Evolutionary conservation across 345 rosid genomes (phyloP), one percentile per base, ranked within the genome.

Genomic region (Rhizophora apiculata): DNA sequence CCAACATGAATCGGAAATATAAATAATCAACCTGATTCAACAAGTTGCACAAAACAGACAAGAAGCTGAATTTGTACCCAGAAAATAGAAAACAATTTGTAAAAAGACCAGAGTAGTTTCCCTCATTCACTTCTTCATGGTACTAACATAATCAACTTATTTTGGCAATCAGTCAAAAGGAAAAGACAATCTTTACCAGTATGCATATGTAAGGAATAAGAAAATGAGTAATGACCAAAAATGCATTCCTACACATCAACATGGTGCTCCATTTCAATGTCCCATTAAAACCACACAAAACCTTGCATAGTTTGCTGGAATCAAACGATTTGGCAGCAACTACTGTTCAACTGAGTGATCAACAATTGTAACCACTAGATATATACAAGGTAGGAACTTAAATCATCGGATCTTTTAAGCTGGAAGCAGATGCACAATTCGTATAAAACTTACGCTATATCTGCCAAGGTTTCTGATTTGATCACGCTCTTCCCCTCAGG

Each of bases 401-500:
- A 26, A 2, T 16, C 5, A 51, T 30, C n/a, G 8, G 32, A 7
- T 21, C 37, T 8, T 18, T 7, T 24, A 59, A 68, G 55, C 30
- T 10, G 54, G 63, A 39, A 37, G 10, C 26, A n/a, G 29, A 39
- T 6, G 21, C 3, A 64, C 6, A 16, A 20, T 36, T 27, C 15
- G 70, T 54, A 53, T 59, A 7, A 69, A 59, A 84, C 98, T 81
- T 81, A 93, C 96, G 88, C 91, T 64, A 91, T 62, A 81, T 86
- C 94, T 63, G 85, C 91, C 82, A 91, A 71, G 70, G 69, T 91
- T 71, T 86, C 87, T 63, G 98, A 88, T 73, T 85, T 93, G 84
- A 75, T 88, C 68, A 91, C 78, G 68, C 84, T 83, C 81, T 85
- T 93, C 51, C 97, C 98, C 69, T 91, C 98, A 1, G 87, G 74